A percentile compares a stretch with the other conserved stretches of the same genome.
These are phyloP conservation scores for Blastomyces emzantsi DNA, from an alignment of 2,329 filamentous ascomycete species.

Conservation along the genomic window DNA sequence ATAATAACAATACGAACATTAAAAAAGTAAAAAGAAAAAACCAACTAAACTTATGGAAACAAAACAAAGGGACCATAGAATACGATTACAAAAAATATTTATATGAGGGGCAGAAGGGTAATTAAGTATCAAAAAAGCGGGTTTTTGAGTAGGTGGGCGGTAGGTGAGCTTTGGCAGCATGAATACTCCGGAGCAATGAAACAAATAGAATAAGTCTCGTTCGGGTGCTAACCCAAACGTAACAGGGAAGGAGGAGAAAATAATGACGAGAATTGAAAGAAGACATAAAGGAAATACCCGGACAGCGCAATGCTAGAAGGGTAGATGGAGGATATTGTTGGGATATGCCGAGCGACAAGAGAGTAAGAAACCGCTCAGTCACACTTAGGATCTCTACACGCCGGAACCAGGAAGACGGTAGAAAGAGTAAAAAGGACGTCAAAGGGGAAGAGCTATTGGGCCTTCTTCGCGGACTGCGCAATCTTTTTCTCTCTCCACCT, in stretches of 20 bases:
- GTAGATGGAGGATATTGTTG: not conserved
- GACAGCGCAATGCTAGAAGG: not conserved
- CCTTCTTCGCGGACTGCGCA: constrained; percentile 13
- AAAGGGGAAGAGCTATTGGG: constrained; percentile 7
- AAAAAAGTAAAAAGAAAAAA: not conserved
- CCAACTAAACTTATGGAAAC: not conserved
- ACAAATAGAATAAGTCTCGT: not conserved
- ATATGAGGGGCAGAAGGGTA: not conserved
- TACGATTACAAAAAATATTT: not conserved
- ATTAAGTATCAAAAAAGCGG: not conserved
- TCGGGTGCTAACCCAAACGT: not conserved
- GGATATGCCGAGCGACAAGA: not conserved
- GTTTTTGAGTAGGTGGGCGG: not conserved
- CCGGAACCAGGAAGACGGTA: not conserved
- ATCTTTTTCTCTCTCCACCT: constrained; percentile 57
- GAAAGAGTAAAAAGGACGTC: not conserved
- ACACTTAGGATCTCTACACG: not conserved
- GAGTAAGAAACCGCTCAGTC: too few relatives aligned
- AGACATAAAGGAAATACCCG: not conserved
- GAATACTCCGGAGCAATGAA: not conserved
- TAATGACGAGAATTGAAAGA: not conserved
- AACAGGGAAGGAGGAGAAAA: not conserved
- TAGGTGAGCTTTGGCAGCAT: not conserved
- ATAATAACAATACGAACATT: not conserved
- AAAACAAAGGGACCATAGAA: not conserved